A percentile compares a stretch with the other conserved stretches of the same genome.
phyloP scores from a whole-genome alignment of 2,329 filamentous ascomycete genomes.

The Cladosporium oxysporum region DNA sequence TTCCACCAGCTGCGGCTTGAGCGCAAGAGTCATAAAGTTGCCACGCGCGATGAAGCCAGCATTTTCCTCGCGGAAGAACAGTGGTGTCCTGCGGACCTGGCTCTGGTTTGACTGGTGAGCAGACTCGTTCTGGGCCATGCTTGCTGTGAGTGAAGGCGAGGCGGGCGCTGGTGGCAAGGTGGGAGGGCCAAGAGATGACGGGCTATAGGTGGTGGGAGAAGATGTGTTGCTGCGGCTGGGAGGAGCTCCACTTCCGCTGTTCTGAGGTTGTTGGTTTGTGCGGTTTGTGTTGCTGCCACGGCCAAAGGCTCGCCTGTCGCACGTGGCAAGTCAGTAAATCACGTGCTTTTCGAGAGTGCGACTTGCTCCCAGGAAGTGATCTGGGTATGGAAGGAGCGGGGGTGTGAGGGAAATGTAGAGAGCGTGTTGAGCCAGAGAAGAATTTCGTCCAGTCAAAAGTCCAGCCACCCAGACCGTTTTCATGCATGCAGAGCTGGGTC shows the following conservation, averaged over 20 bases:
- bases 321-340: slow-evolving; percentile 11
- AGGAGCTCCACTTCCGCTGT: slow-evolving; percentile 23
- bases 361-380: not conserved
- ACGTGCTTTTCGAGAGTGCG: not conserved
- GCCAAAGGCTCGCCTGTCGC: slow-evolving; percentile 37
- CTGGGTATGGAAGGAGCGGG: not conserved
- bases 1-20: slow-evolving; percentile 89
- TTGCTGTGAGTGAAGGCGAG: slow-evolving; percentile 55
- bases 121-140: slow-evolving; percentile 68
- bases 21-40: slow-evolving; percentile 95
- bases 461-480: not conserved
- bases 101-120: slow-evolving; percentile 41
- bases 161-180: slow-evolving; percentile 35
- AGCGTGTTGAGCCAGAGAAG: not conserved
- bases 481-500: not conserved
- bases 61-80: slow-evolving; percentile 74
- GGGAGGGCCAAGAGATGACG: slow-evolving; percentile 32
- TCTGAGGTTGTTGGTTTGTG: slow-evolving; percentile 25
- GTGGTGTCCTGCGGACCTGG: slow-evolving; percentile 61
- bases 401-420: not conserved
- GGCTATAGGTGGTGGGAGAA: slow-evolving; percentile 36
- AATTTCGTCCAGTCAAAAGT: not conserved
- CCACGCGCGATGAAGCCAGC: slow-evolving; percentile 91
- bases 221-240: slow-evolving; percentile 36
- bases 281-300: slow-evolving; percentile 28